Evolutionary conservation across 2,329 filamentous ascomycete genomes (phyloP), one percentile per base, ranked within the genome.

Genomic region (Colletotrichum lini): DNA sequence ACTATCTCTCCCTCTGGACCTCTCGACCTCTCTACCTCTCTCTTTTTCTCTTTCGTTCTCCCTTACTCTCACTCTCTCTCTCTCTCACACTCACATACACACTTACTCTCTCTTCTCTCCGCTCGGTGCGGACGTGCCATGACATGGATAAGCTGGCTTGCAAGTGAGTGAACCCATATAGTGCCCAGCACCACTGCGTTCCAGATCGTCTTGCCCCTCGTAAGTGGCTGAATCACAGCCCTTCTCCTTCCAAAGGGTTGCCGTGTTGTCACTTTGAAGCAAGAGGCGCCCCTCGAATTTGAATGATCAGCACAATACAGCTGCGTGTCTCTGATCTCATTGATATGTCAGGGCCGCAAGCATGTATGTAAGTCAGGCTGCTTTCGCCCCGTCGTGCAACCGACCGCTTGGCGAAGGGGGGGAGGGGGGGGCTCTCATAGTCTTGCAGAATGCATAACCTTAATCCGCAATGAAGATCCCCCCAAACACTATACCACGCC

Each of bases 341-440:
- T 45, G 60, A 38, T 12, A 63, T 63, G 60, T 63, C 60, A 63
- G 60, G 38, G 60, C 38, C 38, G 21, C 49, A 5, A 12, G 8
- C 18, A 63, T 63, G 38, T 30, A 30, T 30, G 5, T 30, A 6
- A 2, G 30, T 5, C 18, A 21, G 18, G 42, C 21, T 21, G 15
- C 8, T 49, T 12, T 12, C 26, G 26, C 30, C 35, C 38, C 16
- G 9, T 26, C 15, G 7, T 52, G 35, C 59, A 16, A 21, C 30
- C 26, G 16, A 30, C 45, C 49, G 23, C 38, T 42, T 18, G 60
- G 49, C 49, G n/a, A n/a, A 6, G 30, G 9, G 30, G 26, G 26
- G 26, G 26, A 4, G 26, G 4, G 4, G 26, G 26, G 26, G 26
- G 26, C 26, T 26, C 26, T 30, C 30, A 54, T 5, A 63, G 35